phyloP scores from a whole-genome alignment of 345 rosid genomes.

The Pelargonium nanum region DNA sequence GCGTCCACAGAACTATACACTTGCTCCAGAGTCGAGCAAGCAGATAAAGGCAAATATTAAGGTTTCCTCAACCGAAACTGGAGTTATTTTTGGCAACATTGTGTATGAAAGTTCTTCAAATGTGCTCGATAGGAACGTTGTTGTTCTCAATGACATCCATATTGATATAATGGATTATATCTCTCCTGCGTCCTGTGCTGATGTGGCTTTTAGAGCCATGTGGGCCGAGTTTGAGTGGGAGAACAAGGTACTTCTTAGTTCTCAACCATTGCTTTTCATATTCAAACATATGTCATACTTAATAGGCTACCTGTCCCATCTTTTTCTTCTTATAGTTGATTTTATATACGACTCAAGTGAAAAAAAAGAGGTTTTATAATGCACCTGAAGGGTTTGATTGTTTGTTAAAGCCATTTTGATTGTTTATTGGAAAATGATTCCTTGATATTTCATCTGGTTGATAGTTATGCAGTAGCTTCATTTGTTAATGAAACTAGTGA shows the following conservation, averaged over 20 bases:
- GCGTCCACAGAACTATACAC: slow-evolving; percentile 92
- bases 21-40: slow-evolving; percentile 90
- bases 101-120: slow-evolving; percentile 92
- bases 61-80: slow-evolving; percentile 98
- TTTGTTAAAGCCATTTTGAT: too few species aligned
- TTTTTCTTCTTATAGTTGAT: too few species aligned
- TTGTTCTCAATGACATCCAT: slow-evolving; percentile 89
- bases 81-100: slow-evolving; percentile 94
- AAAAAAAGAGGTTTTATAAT: too few species aligned
- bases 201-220: slow-evolving; percentile 88
- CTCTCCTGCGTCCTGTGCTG: slow-evolving; percentile 86
- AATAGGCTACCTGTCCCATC: too few species aligned
- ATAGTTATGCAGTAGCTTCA: too few species aligned
- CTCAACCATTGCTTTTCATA: neutral
- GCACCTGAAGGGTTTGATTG: too few species aligned
- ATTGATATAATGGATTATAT: slow-evolving; percentile 96
- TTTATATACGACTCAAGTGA: too few species aligned
- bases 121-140: slow-evolving; percentile 76
- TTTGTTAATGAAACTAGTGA: too few species aligned
- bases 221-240: slow-evolving; percentile 99
- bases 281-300: neutral
- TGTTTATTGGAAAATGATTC: too few species aligned
- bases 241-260: slow-evolving; percentile 55
- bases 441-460: too few species aligned
- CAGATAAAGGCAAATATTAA: slow-evolving; percentile 98